Evolutionary conservation across 2,329 filamentous ascomycete genomes (phyloP), one percentile per base, ranked within the genome.

Genomic region (Colletotrichum sp.): DNA sequence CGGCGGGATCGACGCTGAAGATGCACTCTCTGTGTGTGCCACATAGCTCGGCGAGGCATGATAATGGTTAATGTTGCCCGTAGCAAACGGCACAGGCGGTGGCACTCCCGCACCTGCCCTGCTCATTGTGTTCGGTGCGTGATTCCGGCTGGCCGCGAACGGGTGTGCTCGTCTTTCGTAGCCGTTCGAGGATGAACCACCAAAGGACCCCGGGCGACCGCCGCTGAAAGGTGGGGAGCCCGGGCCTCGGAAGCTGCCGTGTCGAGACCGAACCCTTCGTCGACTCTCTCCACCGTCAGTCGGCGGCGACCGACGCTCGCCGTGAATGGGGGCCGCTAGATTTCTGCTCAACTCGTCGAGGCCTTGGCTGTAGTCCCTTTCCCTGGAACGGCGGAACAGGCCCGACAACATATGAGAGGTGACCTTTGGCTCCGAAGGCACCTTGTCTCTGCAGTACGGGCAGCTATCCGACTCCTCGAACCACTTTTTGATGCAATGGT

Each of bases 401-500:
- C 44, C 44, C 44, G 18, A 13, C 44, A 49, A 21, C 44, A 49
- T 49, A 8, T 49, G 18, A 4, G 75, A 77, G 12, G 59, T 69
- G 26, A 77, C 60, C 30, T 65, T 59, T 24, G 75, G 65, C 74
- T 92, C 89, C 3, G 90, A 89, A 4, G 87, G 90, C 28, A 94
- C 85, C 79, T 92, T 92, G 77, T 91, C 88, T 30, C 92, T 89
- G 81, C 92, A 94, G 79, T 93, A 93, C 1, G 92, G 92, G 78
- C 92, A 94, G 71, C 87, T 92, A 78, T 92, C 89, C 3, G 90
- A 90, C 62, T 93, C 90, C 69, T 90, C 87, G 57, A 94, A 88
- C 92, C 92, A 94, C 78, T 91, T 92, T 81, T 90, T 92, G 78
- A 94, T 91, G 81, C 92, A 94, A 78, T 89, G 87, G 72, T 92